Conservation (phyloP, 345 rosid species). For the Pugionium cornutum region DNA sequence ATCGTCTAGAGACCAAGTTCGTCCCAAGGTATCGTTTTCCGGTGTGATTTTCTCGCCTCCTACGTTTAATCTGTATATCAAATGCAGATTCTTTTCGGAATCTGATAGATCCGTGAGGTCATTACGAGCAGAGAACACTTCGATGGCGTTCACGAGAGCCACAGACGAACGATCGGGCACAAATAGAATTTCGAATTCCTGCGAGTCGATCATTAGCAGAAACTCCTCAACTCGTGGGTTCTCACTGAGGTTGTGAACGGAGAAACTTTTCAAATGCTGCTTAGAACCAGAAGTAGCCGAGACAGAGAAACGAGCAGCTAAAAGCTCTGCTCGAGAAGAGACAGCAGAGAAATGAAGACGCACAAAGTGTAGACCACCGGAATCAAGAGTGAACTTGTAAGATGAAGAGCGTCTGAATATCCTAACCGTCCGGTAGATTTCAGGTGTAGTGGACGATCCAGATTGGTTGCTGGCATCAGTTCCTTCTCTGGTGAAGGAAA, state of each 20-base stretch:
- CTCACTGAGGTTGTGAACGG: slow-evolving; percentile 5
- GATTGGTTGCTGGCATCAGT: slow-evolving; percentile 7
- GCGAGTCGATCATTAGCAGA: slow-evolving; percentile 35
- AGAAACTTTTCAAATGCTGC: slow-evolving; percentile 39
- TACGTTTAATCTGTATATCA: slow-evolving; percentile 58
- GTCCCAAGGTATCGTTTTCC: slow-evolving; percentile 53
- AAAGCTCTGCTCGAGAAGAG: slow-evolving; percentile 43
- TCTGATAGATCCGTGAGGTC: slow-evolving; percentile 5
- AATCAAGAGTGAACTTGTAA: slow-evolving; percentile 41
- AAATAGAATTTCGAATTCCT: slow-evolving; percentile 37
- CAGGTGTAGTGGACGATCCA: not conserved
- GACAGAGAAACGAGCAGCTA: slow-evolving; percentile 44
- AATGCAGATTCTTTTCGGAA: slow-evolving; percentile 25
- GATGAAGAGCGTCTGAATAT: slow-evolving; percentile 40
- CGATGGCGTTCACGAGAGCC: slow-evolving; percentile 68
- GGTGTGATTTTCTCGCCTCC: slow-evolving; percentile 64
- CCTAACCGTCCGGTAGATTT: slow-evolving; percentile 54
- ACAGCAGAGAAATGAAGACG: slow-evolving; percentile 42
- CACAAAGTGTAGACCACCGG: slow-evolving; percentile 43
- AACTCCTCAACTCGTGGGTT: slow-evolving; percentile 47
- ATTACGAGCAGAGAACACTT: slow-evolving; percentile 48
- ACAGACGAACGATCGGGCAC: slow-evolving; percentile 46
- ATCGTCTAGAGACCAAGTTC: slow-evolving; percentile 65
- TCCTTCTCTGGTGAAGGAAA: slow-evolving; percentile 27
- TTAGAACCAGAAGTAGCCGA: slow-evolving; percentile 37